phyloP scores from a whole-genome alignment of 352 stramenopile genomes.

The Aphanomyces stellatus region DNA sequence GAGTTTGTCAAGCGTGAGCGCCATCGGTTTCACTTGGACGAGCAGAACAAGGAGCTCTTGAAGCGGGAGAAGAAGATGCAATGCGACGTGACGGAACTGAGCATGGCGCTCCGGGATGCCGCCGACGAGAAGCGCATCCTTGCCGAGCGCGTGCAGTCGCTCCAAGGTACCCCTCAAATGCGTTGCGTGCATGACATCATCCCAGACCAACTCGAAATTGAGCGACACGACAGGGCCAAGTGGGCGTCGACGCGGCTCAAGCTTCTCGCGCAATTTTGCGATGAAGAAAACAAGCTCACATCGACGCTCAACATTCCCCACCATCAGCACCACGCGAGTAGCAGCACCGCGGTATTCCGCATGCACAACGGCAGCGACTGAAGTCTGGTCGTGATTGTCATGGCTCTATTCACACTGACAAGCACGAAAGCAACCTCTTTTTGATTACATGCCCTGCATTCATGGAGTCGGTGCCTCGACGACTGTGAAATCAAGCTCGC shows the following conservation, averaged over 20 bases:
- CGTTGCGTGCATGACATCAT: background rate
- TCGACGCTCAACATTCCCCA: conserved; percentile 26
- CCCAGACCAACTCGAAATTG: conserved; percentile 52
- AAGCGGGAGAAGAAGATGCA: conserved; percentile 41
- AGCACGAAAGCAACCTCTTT: too few species aligned
- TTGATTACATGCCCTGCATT: too few species aligned
- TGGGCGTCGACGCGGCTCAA: conserved; percentile 63
- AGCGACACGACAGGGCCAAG: conserved; percentile 49
- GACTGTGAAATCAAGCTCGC: too few species aligned
- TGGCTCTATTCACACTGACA: too few species aligned
- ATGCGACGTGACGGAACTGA: conserved; percentile 45
- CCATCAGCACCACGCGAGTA: too few species aligned
- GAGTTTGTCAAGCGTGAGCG: conserved; percentile 32
- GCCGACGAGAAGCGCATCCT: conserved; percentile 46
- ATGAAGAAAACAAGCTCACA: conserved; percentile 68
- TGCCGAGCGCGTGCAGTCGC: conserved; percentile 35
- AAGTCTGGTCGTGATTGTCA: too few species aligned
- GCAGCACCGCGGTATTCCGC: too few species aligned
- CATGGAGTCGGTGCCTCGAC: too few species aligned
- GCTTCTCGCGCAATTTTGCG: conserved; percentile 67
- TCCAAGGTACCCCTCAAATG: conserved; percentile 34
- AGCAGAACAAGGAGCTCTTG: conserved; percentile 40
- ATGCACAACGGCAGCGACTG: too few species aligned
- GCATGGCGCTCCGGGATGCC: conserved; percentile 32
- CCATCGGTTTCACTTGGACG: conserved; percentile 34